Evolutionary conservation across 129 eudicot genomes (phyloP).

Genomic region (Escallonia herrerae): DNA sequence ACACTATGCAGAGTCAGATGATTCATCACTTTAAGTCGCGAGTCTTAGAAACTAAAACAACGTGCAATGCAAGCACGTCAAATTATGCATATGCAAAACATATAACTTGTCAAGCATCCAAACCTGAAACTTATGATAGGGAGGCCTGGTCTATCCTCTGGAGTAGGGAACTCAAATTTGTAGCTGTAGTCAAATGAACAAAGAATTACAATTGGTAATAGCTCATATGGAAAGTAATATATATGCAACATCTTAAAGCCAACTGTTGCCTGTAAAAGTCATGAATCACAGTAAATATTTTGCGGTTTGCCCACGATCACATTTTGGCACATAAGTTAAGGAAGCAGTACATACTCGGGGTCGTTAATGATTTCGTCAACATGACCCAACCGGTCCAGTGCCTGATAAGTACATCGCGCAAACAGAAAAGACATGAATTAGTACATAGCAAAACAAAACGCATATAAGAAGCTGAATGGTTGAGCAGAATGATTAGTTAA

Average conservation of each 20-base stretch:
- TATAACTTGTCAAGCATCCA: conserved; percentile 2
- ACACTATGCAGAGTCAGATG: background rate
- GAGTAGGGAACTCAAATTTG: conserved; percentile 97
- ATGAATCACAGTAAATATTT: background rate
- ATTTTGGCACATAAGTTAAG: conserved; percentile 5
- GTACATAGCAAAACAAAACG: background rate
- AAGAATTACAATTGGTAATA: conserved; percentile 3
- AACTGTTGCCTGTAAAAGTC: background rate
- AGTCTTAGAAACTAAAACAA: background rate
- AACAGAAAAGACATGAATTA: background rate
- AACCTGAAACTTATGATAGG: conserved; percentile 99
- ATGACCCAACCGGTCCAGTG: conserved; percentile 82
- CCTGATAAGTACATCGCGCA: conserved; percentile 40
- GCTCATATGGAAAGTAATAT: background rate
- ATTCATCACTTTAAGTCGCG: conserved; percentile 6
- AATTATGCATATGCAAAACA: conserved; percentile 2
- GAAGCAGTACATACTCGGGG: conserved; percentile 70
- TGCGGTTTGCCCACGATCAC: background rate
- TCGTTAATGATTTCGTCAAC: conserved; percentile 93
- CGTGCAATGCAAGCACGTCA: background rate
- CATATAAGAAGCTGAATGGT: background rate
- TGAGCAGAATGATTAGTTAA: background rate
- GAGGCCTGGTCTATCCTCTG: conserved; percentile 95
- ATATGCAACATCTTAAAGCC: background rate
- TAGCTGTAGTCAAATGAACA: conserved; percentile 48